Evolutionary conservation across 2,329 filamentous ascomycete species (phyloP).

Genomic region (Aspergillus sp.): DNA sequence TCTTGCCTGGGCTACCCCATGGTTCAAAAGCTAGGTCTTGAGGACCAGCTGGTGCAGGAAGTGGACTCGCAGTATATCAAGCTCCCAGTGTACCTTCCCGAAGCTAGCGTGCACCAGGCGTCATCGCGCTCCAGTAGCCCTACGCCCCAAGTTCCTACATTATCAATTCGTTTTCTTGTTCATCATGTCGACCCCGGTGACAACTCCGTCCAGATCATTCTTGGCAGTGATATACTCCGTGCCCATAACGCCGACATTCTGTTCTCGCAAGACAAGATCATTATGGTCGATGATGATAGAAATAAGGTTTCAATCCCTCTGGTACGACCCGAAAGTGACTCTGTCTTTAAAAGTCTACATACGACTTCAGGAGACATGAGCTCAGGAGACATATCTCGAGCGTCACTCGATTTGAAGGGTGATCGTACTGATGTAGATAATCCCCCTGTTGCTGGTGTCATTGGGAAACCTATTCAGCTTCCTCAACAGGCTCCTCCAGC

Average conservation of each 20-base stretch:
- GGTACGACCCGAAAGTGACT: conserved; percentile 86
- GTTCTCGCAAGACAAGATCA: conserved; percentile 88
- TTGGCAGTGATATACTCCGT: conserved; percentile 85
- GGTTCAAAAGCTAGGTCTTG: conserved; percentile 70
- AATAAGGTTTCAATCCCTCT: conserved; percentile 89
- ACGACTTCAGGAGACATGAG: conserved; percentile 48
- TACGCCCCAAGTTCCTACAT: conserved; percentile 74
- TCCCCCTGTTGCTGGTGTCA: conserved; percentile 30
- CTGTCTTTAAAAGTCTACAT: conserved; percentile 72
- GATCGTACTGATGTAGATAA: conserved; percentile 20
- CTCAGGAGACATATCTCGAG: conserved; percentile 5
- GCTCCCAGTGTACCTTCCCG: conserved; percentile 82
- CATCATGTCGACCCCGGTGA: conserved; percentile 51
- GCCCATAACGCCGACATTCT: conserved; percentile 86
- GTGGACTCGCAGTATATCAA: conserved; percentile 70
- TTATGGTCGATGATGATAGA: conserved; percentile 80
- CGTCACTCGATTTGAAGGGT: conserved; percentile 1
- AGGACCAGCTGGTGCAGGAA: conserved; percentile 64
- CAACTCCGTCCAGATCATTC: conserved; percentile 74
- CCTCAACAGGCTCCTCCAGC: conserved; percentile 28
- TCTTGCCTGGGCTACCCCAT: conserved; percentile 78
- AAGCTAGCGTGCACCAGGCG: conserved; percentile 74
- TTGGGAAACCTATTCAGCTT: conserved; percentile 29
- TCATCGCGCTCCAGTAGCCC: conserved; percentile 73
- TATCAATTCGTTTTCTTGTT: conserved; percentile 78